phyloP scores from a whole-genome alignment of 257 asterid genomes.

The Paraleonurus japonicus region DNA sequence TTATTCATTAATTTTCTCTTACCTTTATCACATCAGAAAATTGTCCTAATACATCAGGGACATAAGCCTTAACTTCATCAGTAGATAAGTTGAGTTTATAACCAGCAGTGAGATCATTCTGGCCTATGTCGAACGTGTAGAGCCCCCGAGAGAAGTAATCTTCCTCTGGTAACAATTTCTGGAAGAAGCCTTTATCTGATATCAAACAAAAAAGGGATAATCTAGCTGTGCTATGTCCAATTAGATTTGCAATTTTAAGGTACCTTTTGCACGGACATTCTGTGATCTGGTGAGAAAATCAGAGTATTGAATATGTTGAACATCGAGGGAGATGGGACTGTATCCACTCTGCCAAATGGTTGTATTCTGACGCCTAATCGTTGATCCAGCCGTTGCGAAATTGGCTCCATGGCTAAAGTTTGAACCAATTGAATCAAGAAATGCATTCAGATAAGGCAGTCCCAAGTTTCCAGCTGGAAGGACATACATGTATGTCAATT shows the following conservation, averaged over 20 bases:
- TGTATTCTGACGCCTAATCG: slow-evolving; percentile 73
- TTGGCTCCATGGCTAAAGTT: slow-evolving; percentile 83
- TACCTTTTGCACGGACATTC: slow-evolving; percentile 42
- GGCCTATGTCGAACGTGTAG: slow-evolving; percentile 80
- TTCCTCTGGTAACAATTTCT: slow-evolving; percentile 45
- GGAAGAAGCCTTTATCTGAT: slow-evolving; percentile 34
- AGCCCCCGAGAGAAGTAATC: slow-evolving; percentile 48
- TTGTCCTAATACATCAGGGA: slow-evolving; percentile 59
- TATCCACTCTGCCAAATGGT: slow-evolving; percentile 72
- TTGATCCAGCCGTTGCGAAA: slow-evolving; percentile 90
- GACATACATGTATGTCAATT: background rate
- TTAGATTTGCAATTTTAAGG: background rate
- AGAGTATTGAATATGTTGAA: slow-evolving; percentile 51
- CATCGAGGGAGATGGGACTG: slow-evolving; percentile 77
- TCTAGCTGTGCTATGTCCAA: background rate
- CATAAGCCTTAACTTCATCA: slow-evolving; percentile 66
- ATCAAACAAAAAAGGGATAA: background rate
- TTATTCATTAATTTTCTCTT: no score
- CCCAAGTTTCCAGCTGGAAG: slow-evolving; percentile 57
- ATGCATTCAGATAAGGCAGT: slow-evolving; percentile 59
- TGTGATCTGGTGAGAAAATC: slow-evolving; percentile 64
- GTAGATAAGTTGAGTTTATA: slow-evolving; percentile 61
- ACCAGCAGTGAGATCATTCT: slow-evolving; percentile 82
- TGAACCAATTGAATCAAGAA: slow-evolving; percentile 75
- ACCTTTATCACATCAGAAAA: slow-evolving; percentile 59